phyloP scores from a whole-genome alignment of 805 yeast genomes.

The Starmerella apis region DNA sequence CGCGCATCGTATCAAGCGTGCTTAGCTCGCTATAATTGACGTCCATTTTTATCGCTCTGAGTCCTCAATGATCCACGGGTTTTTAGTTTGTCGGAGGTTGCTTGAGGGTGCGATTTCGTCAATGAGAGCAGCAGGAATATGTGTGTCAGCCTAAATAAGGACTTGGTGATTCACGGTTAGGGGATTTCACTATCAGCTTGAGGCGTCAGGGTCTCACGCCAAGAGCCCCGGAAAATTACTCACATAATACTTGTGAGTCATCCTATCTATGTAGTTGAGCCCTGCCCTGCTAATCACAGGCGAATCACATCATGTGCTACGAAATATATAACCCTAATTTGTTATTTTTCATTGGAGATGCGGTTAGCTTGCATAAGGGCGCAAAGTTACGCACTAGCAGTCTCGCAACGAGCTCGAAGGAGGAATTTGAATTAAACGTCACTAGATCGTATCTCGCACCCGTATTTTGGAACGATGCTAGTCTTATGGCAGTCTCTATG shows the following conservation, averaged over 20 bases:
- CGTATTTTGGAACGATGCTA: not conserved
- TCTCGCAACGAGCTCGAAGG: not conserved
- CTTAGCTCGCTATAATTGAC: conserved; percentile 29
- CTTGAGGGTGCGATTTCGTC: not conserved
- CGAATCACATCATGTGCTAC: not conserved
- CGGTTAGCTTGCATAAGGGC: not conserved
- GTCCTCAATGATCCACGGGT: not conserved
- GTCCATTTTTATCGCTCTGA: conserved; percentile 22
- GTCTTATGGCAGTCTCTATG: not conserved
- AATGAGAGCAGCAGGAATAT: not conserved
- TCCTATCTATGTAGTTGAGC: not conserved
- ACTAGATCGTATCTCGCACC: not conserved
- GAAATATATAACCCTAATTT: not conserved
- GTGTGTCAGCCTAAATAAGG: conserved; percentile 4
- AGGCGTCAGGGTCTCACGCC: not conserved
- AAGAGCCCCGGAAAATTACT: not conserved
- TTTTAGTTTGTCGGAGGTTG: not conserved
- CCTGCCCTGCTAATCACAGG: not conserved
- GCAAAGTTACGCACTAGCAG: not conserved
- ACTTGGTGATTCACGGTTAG: not conserved
- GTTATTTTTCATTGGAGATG: not conserved
- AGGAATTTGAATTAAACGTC: not conserved
- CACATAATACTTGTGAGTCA: not conserved
- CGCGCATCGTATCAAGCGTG: conserved; percentile 33
- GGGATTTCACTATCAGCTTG: not conserved